Evolutionary conservation across 1,284 basidiomycete genomes (phyloP), one percentile per base, ranked within the genome.

Genomic region (Hemileia vastatrix): DNA sequence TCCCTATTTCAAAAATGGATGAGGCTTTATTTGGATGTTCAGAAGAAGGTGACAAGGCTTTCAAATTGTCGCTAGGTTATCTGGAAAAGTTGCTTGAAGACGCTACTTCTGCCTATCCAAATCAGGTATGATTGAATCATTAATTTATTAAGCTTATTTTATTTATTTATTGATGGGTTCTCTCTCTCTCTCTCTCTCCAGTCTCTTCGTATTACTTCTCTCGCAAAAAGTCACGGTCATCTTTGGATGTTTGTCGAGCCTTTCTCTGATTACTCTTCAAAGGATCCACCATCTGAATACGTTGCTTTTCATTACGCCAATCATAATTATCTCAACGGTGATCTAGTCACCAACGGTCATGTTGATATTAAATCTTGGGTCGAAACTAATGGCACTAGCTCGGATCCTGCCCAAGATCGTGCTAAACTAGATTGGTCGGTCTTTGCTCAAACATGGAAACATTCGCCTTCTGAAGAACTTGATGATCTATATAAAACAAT

Each of bases 1-100:
- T 96, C 33, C 82, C 90, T 0, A 78, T 94, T 53, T 80, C 83
- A 60, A 90, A 96, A 73, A 91, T 98, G 85, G 93, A 97, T 69
- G 77, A 81, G 54, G 80, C 84, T 9, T 75, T 97, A 0, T 95
- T 87, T 71, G 90, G 90, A 1, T 78, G 76, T 6, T 71, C 76
- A 4, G 78, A 79, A 19, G 78, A 83, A 57, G 92, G 89, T 2
- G 80, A 86, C 32, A 82, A 83, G 59, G 83, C 90, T 1, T 98
- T 96, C 78, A 79, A 81, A 58, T 84, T 88, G 68, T 87, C 85
- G 64, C 78, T 96, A 2, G 78, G 78, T 2, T 67, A 95, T 15
- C 78, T 96, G 65, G 91, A 97, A 75, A 76, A 77, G 5, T 76
- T 93, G 3, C 76, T 86, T 27, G 79, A 83, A 4, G 82, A 86